phyloP scores from a whole-genome alignment of 139 green algal species.

The Gonium pectorale region DNA sequence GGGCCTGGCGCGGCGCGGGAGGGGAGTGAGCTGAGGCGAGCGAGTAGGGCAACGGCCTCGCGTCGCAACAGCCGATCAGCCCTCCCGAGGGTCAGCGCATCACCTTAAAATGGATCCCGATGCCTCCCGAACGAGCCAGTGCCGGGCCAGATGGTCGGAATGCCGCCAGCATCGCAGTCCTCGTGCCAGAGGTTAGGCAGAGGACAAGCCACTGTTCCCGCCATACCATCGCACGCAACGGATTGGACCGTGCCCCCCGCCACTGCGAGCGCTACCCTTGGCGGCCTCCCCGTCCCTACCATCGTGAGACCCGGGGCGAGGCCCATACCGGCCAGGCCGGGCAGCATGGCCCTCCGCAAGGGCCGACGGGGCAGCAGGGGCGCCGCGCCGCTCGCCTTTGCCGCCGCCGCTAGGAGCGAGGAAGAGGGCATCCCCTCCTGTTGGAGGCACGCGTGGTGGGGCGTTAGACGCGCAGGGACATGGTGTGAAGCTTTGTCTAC shows the following conservation, averaged over 20 bases:
- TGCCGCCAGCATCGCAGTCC: neutral
- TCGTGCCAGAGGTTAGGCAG: too few species aligned
- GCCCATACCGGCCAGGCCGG: conserved; percentile 4
- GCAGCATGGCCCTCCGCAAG: neutral
- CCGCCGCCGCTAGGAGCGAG: neutral
- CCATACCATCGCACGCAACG: neutral
- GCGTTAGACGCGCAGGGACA: neutral
- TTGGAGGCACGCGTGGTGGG: neutral
- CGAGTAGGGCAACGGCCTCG: neutral
- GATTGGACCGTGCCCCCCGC: neutral
- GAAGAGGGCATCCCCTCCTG: neutral
- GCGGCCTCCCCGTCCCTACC: neutral
- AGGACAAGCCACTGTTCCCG: too few species aligned
- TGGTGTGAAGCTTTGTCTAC: neutral
- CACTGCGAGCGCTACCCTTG: neutral
- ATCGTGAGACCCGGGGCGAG: neutral
- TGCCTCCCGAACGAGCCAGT: neutral
- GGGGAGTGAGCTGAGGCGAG: neutral
- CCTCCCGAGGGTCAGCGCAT: too few species aligned
- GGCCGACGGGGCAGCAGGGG: conserved; percentile 2
- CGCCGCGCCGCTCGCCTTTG: neutral
- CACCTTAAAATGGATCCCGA: too few species aligned
- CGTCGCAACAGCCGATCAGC: too few species aligned
- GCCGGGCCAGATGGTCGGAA: neutral
- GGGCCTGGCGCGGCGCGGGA: too few species aligned